Conservation (phyloP, 2,329 filamentous ascomycete genomes). For the Fusarium duplospermum region DNA sequence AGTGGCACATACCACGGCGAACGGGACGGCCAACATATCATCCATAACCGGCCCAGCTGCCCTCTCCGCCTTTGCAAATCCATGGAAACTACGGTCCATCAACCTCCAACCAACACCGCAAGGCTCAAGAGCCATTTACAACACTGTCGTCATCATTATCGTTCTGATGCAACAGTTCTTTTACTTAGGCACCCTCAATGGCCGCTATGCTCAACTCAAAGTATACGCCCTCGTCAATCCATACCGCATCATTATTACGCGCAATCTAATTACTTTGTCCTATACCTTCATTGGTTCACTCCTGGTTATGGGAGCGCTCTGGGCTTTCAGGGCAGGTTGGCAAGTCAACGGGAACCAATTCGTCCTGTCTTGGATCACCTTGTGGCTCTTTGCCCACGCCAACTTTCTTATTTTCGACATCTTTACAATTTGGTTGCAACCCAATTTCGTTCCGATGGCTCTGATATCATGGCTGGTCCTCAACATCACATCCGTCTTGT, state of each 20-base stretch:
- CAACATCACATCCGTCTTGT: background rate
- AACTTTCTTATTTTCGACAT: background rate
- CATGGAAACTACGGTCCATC: background rate
- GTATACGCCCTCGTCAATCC: background rate
- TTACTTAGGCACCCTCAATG: background rate
- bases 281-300: background rate
- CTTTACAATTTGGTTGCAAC: background rate
- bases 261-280: background rate
- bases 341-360: background rate
- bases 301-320: background rate
- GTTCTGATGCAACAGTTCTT: background rate
- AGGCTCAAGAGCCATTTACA: background rate
- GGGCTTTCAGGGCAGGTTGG: background rate
- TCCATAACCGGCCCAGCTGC: background rate
- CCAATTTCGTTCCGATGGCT: background rate
- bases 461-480: background rate
- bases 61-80: background rate
- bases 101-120: background rate
- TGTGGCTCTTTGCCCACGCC: background rate
- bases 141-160: background rate
- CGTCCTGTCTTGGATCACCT: background rate
- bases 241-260: background rate
- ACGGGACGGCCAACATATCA: constrained; percentile 14
- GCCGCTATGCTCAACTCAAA: background rate
- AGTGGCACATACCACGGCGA: constrained; percentile 22